Conservation (phyloP, 2,329 filamentous ascomycete species). For the Botrytis fragariae region DNA sequence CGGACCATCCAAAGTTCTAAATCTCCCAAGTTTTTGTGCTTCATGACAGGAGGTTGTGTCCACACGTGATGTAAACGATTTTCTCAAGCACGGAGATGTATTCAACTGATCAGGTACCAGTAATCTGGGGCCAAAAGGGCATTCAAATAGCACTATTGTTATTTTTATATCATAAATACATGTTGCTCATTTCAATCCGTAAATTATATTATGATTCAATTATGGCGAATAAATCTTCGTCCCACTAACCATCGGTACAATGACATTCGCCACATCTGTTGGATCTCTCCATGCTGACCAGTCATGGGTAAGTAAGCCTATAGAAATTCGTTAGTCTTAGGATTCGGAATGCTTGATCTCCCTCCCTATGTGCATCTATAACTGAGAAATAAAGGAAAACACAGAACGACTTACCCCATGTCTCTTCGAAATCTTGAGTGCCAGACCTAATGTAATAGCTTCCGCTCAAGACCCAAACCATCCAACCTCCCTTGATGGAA, state of each 20-base stretch:
- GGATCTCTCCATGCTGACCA: slow-evolving; percentile 18
- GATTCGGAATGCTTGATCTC: neutral
- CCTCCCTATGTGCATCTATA: neutral
- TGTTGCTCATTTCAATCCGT: neutral
- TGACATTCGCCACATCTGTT: neutral
- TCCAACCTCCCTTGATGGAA: slow-evolving; percentile 48
- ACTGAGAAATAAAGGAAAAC: neutral
- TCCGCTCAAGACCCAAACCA: slow-evolving; percentile 58
- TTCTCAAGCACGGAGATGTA: too few relatives aligned
- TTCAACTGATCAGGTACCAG: too few relatives aligned
- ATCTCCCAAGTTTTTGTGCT: too few relatives aligned
- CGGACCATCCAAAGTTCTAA: too few relatives aligned
- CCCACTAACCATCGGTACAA: slow-evolving; percentile 16
- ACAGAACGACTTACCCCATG: slow-evolving; percentile 50
- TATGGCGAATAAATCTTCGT: slow-evolving; percentile 17
- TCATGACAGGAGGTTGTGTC: too few relatives aligned
- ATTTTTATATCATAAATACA: too few relatives aligned
- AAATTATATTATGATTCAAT: neutral
- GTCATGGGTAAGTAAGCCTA: slow-evolving; percentile 15
- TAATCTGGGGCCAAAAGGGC: too few relatives aligned
- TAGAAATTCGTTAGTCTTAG: neutral
- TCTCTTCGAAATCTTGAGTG: slow-evolving; percentile 54
- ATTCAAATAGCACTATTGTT: neutral
- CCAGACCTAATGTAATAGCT: slow-evolving; percentile 57
- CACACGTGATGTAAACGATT: too few relatives aligned